Conservation (phyloP, 2,329 filamentous ascomycete genomes). For the Monosporascus ibericus region DNA sequence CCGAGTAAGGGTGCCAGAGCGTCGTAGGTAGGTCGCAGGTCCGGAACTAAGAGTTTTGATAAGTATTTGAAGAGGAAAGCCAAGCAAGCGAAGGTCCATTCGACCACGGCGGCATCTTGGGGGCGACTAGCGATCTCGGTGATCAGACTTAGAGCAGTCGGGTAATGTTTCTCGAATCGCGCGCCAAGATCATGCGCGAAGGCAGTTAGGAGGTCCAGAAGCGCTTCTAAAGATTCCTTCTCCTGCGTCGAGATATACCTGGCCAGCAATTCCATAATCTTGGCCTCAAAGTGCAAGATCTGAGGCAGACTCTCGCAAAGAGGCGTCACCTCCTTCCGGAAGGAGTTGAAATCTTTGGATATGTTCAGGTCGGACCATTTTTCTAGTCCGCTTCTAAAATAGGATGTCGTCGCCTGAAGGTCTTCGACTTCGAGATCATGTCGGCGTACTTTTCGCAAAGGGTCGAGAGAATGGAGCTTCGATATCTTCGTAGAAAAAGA, state of each 20-base stretch:
- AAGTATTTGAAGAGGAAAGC: slow-evolving; percentile 98
- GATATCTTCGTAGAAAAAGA: slow-evolving; percentile 85
- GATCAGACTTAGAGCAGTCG: slow-evolving; percentile 66
- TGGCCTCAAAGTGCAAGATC: slow-evolving; percentile 82
- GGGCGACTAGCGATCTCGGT: slow-evolving; percentile 71
- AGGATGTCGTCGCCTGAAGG: slow-evolving; percentile 71
- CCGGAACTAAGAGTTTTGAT: slow-evolving; percentile 76
- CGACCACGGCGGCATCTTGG: slow-evolving; percentile 80
- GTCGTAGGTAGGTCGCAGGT: slow-evolving; percentile 77
- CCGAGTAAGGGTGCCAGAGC: slow-evolving; percentile 81
- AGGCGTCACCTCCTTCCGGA: slow-evolving; percentile 67
- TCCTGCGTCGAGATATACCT: slow-evolving; percentile 74
- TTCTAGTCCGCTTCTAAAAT: slow-evolving; percentile 74
- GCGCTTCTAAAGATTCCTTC: slow-evolving; percentile 73
- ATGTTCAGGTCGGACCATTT: slow-evolving; percentile 92
- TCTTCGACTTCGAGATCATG: slow-evolving; percentile 78
- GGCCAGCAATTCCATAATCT: slow-evolving; percentile 72
- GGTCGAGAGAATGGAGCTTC: slow-evolving; percentile 84
- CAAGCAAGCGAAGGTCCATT: slow-evolving; percentile 93
- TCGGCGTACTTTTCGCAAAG: slow-evolving; percentile 80
- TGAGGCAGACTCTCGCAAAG: slow-evolving; percentile 87
- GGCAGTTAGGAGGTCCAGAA: slow-evolving; percentile 82
- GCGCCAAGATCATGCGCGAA: slow-evolving; percentile 90
- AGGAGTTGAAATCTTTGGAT: slow-evolving; percentile 71
- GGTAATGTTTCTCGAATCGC: slow-evolving; percentile 85